phyloP scores from a whole-genome alignment of 2,329 filamentous ascomycete genomes.

The Tolypocladium ovalisporum region DNA sequence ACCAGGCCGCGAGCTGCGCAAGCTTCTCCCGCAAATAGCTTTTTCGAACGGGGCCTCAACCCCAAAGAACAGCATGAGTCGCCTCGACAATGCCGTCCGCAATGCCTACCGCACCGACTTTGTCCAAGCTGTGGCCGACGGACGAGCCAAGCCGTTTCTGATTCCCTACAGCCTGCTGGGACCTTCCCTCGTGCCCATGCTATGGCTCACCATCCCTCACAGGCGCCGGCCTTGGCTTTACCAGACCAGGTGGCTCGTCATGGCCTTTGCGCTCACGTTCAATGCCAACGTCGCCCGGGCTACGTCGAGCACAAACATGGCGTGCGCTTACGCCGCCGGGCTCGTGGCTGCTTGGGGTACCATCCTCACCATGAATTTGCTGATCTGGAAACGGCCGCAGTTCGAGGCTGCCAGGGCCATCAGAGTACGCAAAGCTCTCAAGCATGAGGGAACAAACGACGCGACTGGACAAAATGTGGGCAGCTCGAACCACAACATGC shows the following conservation, averaged over 20 bases:
- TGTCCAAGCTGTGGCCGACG: slow-evolving; percentile 22
- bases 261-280: slow-evolving; percentile 29
- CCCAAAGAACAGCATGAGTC: slow-evolving; percentile 1
- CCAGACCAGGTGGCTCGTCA: slow-evolving; percentile 35
- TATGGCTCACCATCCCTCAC: slow-evolving; percentile 49
- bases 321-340: slow-evolving; percentile 37
- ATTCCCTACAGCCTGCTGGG: slow-evolving; percentile 40
- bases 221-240: slow-evolving; percentile 38
- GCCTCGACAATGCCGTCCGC: slow-evolving; percentile 16
- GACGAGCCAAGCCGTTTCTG: slow-evolving; percentile 34
- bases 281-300: slow-evolving; percentile 29
- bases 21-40: background rate
- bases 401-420: slow-evolving; percentile 42
- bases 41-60: background rate
- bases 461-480: background rate
- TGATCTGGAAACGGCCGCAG: slow-evolving; percentile 46
- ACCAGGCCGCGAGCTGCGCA: background rate
- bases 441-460: background rate
- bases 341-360: slow-evolving; percentile 39
- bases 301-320: slow-evolving; percentile 40
- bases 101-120: slow-evolving; percentile 26
- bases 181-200: slow-evolving; percentile 34
- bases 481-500: slow-evolving; percentile 1
- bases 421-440: slow-evolving; percentile 9
- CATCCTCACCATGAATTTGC: slow-evolving; percentile 34